Evolutionary conservation across 352 stramenopile genomes (phyloP).

Genomic region (Globisporangium carolinianum): DNA sequence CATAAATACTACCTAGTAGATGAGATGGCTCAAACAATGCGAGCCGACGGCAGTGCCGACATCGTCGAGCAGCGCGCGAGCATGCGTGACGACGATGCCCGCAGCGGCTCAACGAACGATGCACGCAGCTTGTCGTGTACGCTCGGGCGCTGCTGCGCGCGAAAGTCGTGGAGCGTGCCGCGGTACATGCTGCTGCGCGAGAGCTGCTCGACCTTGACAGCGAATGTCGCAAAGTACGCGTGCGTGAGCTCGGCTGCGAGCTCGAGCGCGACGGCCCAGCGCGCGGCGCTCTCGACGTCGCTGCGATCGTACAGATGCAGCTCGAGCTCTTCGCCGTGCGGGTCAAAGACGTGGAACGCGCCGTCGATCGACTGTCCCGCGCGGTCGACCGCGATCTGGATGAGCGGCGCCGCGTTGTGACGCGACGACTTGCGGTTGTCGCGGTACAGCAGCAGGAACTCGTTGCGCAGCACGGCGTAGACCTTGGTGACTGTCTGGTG

Average conservation of each 20-base stretch:
- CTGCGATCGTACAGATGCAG: constrained; percentile 37
- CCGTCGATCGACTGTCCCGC: constrained; percentile 14
- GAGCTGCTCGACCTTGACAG: constrained; percentile 55
- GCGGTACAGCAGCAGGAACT: constrained; percentile 39
- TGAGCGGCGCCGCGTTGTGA: constrained; percentile 18
- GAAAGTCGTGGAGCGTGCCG: constrained; percentile 46
- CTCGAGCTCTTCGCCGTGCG: constrained; percentile 30
- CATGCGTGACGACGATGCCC: neutral
- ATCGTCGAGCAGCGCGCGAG: neutral
- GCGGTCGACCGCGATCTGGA: constrained; percentile 34
- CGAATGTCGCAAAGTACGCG: constrained; percentile 53
- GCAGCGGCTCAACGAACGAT: constrained; percentile 8
- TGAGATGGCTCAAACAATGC: no score
- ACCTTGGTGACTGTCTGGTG: constrained; percentile 31
- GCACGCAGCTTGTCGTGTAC: constrained; percentile 19
- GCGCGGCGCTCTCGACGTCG: constrained; percentile 17
- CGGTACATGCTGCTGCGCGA: constrained; percentile 59
- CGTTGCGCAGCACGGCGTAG: constrained; percentile 32
- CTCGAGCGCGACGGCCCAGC: constrained; percentile 48
- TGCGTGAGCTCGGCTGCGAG: constrained; percentile 50
- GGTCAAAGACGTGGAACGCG: constrained; percentile 29
- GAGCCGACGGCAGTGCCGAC: no score
- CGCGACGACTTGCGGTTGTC: constrained; percentile 14
- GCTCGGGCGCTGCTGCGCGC: constrained; percentile 16
- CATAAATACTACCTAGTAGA: neutral